Evolutionary conservation across 2,329 filamentous ascomycete species (phyloP).

Genomic region (Paecilomyces formosus): DNA sequence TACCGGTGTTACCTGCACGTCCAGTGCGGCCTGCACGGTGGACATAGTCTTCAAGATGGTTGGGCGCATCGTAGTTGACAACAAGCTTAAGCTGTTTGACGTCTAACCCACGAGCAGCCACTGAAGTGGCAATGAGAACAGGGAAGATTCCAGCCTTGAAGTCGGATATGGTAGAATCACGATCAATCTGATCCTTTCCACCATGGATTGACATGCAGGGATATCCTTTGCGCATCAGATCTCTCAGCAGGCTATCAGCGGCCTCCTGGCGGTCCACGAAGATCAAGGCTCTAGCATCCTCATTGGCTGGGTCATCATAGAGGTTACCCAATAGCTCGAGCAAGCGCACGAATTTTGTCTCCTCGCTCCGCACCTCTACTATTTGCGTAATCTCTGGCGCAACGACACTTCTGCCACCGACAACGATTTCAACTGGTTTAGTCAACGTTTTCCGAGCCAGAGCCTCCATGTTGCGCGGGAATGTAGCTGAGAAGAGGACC

Average conservation of each 20-base stretch:
- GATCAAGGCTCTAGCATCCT: constrained; percentile 81
- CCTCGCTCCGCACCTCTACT: constrained; percentile 78
- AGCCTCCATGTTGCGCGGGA: constrained; percentile 86
- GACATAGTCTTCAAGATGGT: constrained; percentile 94
- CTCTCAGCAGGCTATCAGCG: constrained; percentile 69
- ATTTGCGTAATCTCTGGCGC: constrained; percentile 76
- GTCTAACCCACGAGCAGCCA: constrained; percentile 89
- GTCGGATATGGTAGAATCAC: constrained; percentile 84
- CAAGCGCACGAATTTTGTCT: constrained; percentile 73
- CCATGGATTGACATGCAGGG: constrained; percentile 91
- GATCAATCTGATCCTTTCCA: constrained; percentile 87
- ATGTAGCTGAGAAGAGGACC: constrained; percentile 92
- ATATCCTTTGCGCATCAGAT: constrained; percentile 76
- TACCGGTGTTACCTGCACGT: constrained; percentile 87
- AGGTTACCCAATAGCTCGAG: constrained; percentile 81
- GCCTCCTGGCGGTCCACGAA: constrained; percentile 92
- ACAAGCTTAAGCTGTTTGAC: constrained; percentile 95
- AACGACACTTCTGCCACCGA: constrained; percentile 72
- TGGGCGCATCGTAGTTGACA: constrained; percentile 90
- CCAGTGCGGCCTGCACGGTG: constrained; percentile 91
- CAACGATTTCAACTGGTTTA: constrained; percentile 82
- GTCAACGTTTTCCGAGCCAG: constrained; percentile 81
- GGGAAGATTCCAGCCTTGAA: constrained; percentile 89
- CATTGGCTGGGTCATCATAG: constrained; percentile 65
- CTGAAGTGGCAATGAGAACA: constrained; percentile 87